phyloP scores from a whole-genome alignment of 2,329 filamentous ascomycete genomes.

The Paecilomyces formosus region DNA sequence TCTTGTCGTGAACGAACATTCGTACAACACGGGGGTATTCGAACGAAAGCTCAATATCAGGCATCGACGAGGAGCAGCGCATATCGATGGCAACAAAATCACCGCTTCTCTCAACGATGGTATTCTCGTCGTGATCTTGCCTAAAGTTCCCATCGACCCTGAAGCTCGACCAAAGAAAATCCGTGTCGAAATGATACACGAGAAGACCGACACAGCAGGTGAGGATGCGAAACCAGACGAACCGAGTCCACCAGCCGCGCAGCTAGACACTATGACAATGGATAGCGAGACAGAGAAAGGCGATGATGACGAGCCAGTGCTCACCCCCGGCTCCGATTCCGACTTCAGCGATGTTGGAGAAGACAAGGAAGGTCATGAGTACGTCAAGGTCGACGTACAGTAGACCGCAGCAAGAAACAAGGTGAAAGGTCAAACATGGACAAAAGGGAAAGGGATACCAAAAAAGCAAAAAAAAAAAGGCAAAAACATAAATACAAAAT shows the following conservation, averaged over 20 bases:
- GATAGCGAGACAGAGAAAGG: slow-evolving; percentile 17
- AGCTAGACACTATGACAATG: slow-evolving; percentile 11
- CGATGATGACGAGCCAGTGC: background rate
- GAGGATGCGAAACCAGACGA: slow-evolving; percentile 6
- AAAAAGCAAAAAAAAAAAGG: background rate
- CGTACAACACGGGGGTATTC: slow-evolving; percentile 68
- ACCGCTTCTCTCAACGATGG: slow-evolving; percentile 73
- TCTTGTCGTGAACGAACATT: slow-evolving; percentile 60
- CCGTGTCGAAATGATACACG: slow-evolving; percentile 36
- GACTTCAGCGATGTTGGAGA: slow-evolving; percentile 11
- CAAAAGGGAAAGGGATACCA: background rate
- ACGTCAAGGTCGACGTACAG: slow-evolving; percentile 13
- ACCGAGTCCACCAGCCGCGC: slow-evolving; percentile 3
- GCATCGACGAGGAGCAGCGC: slow-evolving; percentile 45
- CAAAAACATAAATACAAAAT: slow-evolving; percentile 1
- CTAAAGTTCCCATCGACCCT: slow-evolving; percentile 57
- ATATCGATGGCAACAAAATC: slow-evolving; percentile 61
- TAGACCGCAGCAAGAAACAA: background rate
- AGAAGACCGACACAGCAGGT: slow-evolving; percentile 11
- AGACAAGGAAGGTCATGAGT: slow-evolving; percentile 13
- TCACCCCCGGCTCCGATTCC: slow-evolving; percentile 10
- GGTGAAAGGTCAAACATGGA: background rate
- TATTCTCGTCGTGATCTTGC: slow-evolving; percentile 66
- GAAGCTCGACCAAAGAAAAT: slow-evolving; percentile 20
- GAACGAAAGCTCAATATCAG: slow-evolving; percentile 60